Evolutionary conservation across 345 rosid genomes (phyloP), one percentile per base, ranked within the genome.

Genomic region (Clarkia xantiana): DNA sequence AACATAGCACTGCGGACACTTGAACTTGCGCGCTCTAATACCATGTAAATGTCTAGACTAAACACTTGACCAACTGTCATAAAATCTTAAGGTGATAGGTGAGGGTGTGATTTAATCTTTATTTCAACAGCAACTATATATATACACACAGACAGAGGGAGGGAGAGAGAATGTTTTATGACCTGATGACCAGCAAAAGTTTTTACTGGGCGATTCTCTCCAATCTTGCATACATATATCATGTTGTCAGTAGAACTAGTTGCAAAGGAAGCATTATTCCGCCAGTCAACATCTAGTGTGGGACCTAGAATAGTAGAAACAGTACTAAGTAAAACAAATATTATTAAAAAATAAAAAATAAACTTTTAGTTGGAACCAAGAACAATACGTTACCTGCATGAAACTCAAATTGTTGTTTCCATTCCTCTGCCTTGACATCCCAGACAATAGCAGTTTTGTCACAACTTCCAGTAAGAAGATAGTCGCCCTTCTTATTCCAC

Each of bases 401-500:
- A 68, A 78, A 87, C 58, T 81, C 95, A 77, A 93, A 86, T 59
- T 87, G 99, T 56, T 93, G 97, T 52, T 73, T 84, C 86, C 84
- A 80, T 62, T 82, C 94, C 80, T 84, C 88, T 46, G 82, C 79
- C 72, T 84, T 87, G 23, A 87, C 95, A 64, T 87, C 99, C 97
- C 99, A 93, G 43, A 93, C 97, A 65, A 93, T 82, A 40, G 96
- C 99, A 38, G 94, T 87, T 76, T 67, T 84, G 67, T 93, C 99
- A 41, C 79, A 84, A 67, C 99, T 93, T 67, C 99, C 99, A 15
- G 96, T 87, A 42, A 93, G 88, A 69, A 93, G 95, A 71, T 78
- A 93, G 70, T 93, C 97, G 47, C 99, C 95, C 71, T 87, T 93
- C 75, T 87, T 93, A 73, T 93, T 93, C 99, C 99, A 93, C 75